Conservation (phyloP, 192 early-diverging fungal species). For the Backusella parvicylindrica region DNA sequence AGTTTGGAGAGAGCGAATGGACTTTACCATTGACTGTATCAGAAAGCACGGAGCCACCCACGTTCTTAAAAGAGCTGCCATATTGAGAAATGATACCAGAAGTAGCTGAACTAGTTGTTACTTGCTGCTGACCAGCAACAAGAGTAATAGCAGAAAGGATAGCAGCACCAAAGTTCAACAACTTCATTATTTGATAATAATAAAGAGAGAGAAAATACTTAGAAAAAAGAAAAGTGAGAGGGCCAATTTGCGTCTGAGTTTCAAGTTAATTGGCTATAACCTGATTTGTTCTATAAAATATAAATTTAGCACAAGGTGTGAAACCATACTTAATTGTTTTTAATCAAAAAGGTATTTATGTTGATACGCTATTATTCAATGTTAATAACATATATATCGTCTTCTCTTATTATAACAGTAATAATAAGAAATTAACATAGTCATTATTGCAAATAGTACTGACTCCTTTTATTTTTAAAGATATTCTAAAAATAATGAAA, state of each 20-base stretch:
- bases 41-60: slow-evolving; percentile 26
- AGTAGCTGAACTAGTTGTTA: not conserved
- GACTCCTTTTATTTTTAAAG: not conserved
- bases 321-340: not conserved
- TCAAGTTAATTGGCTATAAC: not conserved
- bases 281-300: not conserved
- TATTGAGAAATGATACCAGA: slow-evolving; percentile 12
- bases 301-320: not conserved
- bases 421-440: not conserved
- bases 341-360: too few species aligned
- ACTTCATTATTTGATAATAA: not conserved
- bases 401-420: not conserved
- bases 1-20: not conserved
- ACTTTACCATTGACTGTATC: slow-evolving; percentile 31
- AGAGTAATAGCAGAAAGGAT: slow-evolving; percentile 6
- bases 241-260: not conserved
- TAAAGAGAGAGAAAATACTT: not conserved
- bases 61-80: slow-evolving; percentile 9
- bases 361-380: too few species aligned
- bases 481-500: not conserved
- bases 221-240: not conserved
- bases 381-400: too few species aligned
- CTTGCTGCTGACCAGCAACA: not conserved
- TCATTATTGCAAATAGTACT: slow-evolving; percentile 8
- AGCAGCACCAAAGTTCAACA: not conserved